Evolutionary conservation across 2,329 filamentous ascomycete genomes (phyloP).

Genomic region (Tolypocladium amazonense): DNA sequence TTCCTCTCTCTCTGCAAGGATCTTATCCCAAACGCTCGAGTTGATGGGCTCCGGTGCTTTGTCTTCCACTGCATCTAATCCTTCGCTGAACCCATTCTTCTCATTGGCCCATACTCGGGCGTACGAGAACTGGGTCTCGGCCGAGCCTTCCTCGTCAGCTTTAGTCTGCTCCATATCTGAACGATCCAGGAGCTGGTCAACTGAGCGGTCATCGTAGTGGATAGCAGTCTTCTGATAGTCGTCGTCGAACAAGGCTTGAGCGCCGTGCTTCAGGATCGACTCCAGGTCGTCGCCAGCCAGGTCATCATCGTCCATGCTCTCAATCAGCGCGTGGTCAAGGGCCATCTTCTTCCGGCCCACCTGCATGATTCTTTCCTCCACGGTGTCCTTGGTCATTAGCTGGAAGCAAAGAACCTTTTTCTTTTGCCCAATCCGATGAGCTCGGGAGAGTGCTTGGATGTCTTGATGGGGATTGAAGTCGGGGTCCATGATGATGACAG

Average conservation of each 20-base stretch:
- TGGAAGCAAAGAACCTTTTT: slow-evolving; percentile 95
- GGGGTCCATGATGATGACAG: slow-evolving; percentile 92
- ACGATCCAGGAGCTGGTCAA: slow-evolving; percentile 88
- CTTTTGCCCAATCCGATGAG: slow-evolving; percentile 92
- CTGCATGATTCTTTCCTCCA: slow-evolving; percentile 93
- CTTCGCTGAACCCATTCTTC: slow-evolving; percentile 53
- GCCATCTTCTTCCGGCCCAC: slow-evolving; percentile 94
- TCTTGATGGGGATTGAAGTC: slow-evolving; percentile 99
- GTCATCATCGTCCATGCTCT: slow-evolving; percentile 79
- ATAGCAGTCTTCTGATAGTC: slow-evolving; percentile 62
- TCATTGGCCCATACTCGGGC: slow-evolving; percentile 90
- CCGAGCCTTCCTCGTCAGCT: slow-evolving; percentile 49
- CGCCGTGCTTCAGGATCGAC: slow-evolving; percentile 78
- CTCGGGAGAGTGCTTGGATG: slow-evolving; percentile 86
- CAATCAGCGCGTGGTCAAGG: slow-evolving; percentile 87
- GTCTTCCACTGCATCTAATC: slow-evolving; percentile 40
- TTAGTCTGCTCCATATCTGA: slow-evolving; percentile 67
- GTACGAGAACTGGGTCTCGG: slow-evolving; percentile 77
- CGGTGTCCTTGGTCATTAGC: slow-evolving; percentile 77
- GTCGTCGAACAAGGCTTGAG: slow-evolving; percentile 75
- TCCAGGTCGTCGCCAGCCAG: slow-evolving; percentile 71
- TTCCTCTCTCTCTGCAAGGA: slow-evolving; percentile 71
- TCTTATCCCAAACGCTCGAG: slow-evolving; percentile 77
- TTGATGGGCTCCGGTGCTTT: slow-evolving; percentile 46
- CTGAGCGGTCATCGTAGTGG: slow-evolving; percentile 65